These are phyloP conservation scores for Teratosphaeriaceae sp. DNA, from an alignment of 2,329 filamentous ascomycete species.

Conservation along the genomic window DNA sequence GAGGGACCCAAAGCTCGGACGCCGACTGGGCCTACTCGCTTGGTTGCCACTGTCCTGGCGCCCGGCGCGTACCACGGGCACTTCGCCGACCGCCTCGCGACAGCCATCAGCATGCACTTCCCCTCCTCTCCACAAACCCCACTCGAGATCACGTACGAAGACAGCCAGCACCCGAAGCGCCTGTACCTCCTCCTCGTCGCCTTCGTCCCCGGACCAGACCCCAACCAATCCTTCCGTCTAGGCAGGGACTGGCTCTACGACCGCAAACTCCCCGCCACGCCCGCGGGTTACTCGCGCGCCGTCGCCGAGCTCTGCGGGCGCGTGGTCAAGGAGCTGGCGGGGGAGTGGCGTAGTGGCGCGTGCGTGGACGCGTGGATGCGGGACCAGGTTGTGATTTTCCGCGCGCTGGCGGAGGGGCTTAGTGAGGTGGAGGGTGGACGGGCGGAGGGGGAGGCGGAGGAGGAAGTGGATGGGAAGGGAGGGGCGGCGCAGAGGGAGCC, in stretches of 20 bases:
- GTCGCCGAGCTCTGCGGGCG: conserved; percentile 32
- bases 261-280: conserved; percentile 22
- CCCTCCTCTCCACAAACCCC: neutral
- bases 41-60: conserved; percentile 33
- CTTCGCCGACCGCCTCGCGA: conserved; percentile 10
- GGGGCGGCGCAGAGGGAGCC: conserved; percentile 18
- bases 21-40: too few relatives aligned
- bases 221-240: conserved; percentile 30
- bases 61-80: conserved; percentile 28
- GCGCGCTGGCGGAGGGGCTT: conserved; percentile 45
- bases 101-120: conserved; percentile 4
- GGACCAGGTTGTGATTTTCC: conserved; percentile 55
- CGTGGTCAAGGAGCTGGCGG: conserved; percentile 39
- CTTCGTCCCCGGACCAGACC: conserved; percentile 22
- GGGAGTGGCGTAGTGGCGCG: conserved; percentile 41
- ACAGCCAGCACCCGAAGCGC: conserved; percentile 17
- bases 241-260: conserved; percentile 47
- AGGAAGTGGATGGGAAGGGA: conserved; percentile 13
- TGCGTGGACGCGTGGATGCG: conserved; percentile 50
- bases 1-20: neutral
- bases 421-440: conserved; percentile 26
- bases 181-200: conserved; percentile 53
- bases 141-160: conserved; percentile 14
- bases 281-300: conserved; percentile 1
- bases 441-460: conserved; percentile 4